A percentile compares a stretch with the other conserved stretches of the same genome.
Evolutionary conservation across 306 rosid species (phyloP).

Genomic region (Sesbania bispinosa): DNA sequence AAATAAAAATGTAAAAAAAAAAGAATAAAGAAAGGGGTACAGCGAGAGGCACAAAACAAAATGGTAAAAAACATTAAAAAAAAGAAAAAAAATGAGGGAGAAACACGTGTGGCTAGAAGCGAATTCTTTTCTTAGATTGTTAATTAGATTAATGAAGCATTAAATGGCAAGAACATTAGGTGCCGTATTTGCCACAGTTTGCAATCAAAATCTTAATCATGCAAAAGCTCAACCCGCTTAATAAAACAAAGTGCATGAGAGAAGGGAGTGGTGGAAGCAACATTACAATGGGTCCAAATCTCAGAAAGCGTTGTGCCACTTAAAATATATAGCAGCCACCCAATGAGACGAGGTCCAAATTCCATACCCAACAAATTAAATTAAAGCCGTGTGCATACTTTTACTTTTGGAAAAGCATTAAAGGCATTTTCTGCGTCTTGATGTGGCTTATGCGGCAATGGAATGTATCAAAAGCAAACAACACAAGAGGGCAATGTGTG

Average conservation of each 20-base stretch:
- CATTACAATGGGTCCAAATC: constrained; percentile 23
- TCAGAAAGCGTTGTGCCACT: constrained; percentile 11
- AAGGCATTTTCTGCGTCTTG: constrained; percentile 32
- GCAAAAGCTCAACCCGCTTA: background rate
- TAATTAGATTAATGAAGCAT: background rate
- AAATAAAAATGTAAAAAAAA: too few species aligned
- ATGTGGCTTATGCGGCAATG: constrained; percentile 30
- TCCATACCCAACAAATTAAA: constrained; percentile 22
- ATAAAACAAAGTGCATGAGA: constrained; percentile 6
- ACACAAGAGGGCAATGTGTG: background rate
- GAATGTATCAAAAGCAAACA: constrained; percentile 21
- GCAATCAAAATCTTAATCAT: background rate
- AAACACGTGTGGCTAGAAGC: too few species aligned
- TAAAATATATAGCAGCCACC: constrained; percentile 20
- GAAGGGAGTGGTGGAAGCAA: constrained; percentile 16
- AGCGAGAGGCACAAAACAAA: too few species aligned
- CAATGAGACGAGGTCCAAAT: constrained; percentile 27
- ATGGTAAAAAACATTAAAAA: too few species aligned
- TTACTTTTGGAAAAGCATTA: constrained; percentile 45
- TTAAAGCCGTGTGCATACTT: constrained; percentile 24
- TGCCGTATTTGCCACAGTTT: background rate
- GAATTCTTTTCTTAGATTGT: too few species aligned
- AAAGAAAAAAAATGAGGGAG: too few species aligned
- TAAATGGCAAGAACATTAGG: background rate
- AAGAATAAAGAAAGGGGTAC: too few species aligned